These are phyloP conservation scores for Alternaria angustiovoidea DNA, from an alignment of 2,329 filamentous ascomycete genomes.

Conservation along the genomic window DNA sequence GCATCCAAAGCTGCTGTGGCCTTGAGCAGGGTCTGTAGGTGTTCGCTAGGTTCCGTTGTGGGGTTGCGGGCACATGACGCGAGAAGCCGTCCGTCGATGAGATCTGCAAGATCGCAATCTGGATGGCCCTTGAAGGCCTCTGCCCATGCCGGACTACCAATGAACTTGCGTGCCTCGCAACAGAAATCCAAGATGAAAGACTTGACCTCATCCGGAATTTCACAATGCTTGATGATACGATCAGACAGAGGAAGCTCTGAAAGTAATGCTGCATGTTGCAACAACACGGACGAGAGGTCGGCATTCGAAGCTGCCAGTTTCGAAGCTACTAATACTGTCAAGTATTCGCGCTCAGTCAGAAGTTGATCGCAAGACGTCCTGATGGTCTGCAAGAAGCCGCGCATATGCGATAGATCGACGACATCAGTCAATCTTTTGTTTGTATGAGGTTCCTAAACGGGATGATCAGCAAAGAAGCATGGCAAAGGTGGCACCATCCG, in stretches of 20 bases:
- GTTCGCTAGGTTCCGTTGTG: slow-evolving; percentile 26
- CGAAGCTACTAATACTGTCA: slow-evolving; percentile 43
- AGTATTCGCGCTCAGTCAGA: slow-evolving; percentile 47
- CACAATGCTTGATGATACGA: slow-evolving; percentile 43
- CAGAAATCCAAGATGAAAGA: slow-evolving; percentile 52
- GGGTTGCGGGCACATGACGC: slow-evolving; percentile 35
- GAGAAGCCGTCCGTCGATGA: slow-evolving; percentile 63
- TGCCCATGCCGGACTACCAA: slow-evolving; percentile 51
- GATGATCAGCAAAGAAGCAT: neutral
- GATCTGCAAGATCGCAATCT: slow-evolving; percentile 61
- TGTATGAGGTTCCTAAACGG: slow-evolving; percentile 8
- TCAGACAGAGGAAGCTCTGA: slow-evolving; percentile 53
- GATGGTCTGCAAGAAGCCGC: slow-evolving; percentile 31
- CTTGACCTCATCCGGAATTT: slow-evolving; percentile 44
- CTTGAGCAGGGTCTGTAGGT: slow-evolving; percentile 26
- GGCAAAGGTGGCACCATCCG: neutral
- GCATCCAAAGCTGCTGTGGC: slow-evolving; percentile 32
- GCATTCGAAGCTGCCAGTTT: slow-evolving; percentile 43
- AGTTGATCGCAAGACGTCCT: slow-evolving; percentile 26
- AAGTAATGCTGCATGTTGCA: slow-evolving; percentile 55
- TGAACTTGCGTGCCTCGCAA: slow-evolving; percentile 44
- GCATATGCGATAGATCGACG: slow-evolving; percentile 26
- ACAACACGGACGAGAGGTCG: slow-evolving; percentile 50
- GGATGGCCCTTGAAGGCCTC: slow-evolving; percentile 30
- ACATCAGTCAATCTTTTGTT: slow-evolving; percentile 17